Percentiles rank a stretch among this genome's conserved stretches.
Conservation (phyloP, 108 stramenopile species). For the Stephanodiscus minutulus region DNA sequence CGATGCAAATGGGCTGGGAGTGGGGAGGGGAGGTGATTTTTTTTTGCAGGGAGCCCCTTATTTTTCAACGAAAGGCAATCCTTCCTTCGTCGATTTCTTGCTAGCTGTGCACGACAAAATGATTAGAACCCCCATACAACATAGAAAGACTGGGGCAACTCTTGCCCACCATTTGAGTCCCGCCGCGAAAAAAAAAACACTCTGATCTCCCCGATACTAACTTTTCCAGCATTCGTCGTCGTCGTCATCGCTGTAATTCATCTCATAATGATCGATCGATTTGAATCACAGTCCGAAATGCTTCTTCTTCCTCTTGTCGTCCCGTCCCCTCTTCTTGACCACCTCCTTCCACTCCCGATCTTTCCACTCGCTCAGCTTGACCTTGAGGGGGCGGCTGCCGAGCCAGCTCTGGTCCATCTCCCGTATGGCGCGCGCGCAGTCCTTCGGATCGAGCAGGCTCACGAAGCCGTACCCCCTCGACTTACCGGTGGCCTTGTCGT, state of each 20-base stretch:
- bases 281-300: neutral
- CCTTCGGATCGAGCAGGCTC: constrained; percentile 88
- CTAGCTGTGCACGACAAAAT: too few species aligned
- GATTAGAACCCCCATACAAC: too few species aligned
- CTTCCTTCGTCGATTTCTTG: too few species aligned
- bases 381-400: constrained; percentile 90
- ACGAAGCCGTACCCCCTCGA: constrained; percentile 97
- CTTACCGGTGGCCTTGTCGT: constrained; percentile 64
- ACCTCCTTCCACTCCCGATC: constrained; percentile 90
- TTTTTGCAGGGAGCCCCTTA: too few species aligned
- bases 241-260: neutral
- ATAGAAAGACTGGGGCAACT: neutral
- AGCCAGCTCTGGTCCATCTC: constrained; percentile 97
- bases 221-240: neutral
- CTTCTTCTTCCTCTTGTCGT: constrained; percentile 38
- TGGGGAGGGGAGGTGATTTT: too few species aligned
- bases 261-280: neutral
- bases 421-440: constrained; percentile 91
- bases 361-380: constrained; percentile 93
- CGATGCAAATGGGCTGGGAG: too few species aligned
- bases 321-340: constrained; percentile 70
- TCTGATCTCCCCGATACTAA: too few species aligned
- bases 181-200: too few species aligned
- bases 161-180: neutral
- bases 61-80: too few species aligned